Evolutionary conservation across 163 green algal species (phyloP), one percentile per base, ranked within the genome.

Genomic region (Chlamydomonas reinhardtii): DNA sequence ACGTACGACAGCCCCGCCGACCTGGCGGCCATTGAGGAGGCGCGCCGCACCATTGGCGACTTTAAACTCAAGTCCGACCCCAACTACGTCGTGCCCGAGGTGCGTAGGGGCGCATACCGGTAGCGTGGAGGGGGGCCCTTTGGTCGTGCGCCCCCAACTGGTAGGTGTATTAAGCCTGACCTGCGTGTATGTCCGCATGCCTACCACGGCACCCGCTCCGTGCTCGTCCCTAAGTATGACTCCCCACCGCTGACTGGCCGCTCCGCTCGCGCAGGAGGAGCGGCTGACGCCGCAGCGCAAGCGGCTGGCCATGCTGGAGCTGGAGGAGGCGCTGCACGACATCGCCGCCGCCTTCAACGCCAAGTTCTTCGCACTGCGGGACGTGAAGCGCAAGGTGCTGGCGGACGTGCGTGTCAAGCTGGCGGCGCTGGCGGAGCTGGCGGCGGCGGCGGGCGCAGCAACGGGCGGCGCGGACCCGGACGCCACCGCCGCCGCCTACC

Each of bases 51-150:
- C 71, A 95, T 97, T 61, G 95, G 95, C 15, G 95, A 97, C 85
- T 97, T 95, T 89, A 97, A 97, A 86, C 94, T 98, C 54, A 97
- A 97, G 86, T 92, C 75, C n/a, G 94, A 97, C 66, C 91, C 92
- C 14, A 90, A 92, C 65, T 97, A 94, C 70, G 90, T 97, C 29
- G 87, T 93, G n/a, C 91, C 92, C 12, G 89, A 96, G 89, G 92
- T 95, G 31, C 0, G 73, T 0, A 12, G 16, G n/a, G 48, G 48
- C 48, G 39, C 39, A n/a, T n/a, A n/a, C n/a, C n/a, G n/a, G n/a
- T n/a, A n/a, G n/a, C n/a, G n/a, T n/a, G n/a, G n/a, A n/a, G n/a
- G n/a, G n/a, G n/a, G n/a, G n/a, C n/a, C n/a, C n/a, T n/a, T n/a
- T n/a, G n/a, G n/a, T n/a, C n/a, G n/a, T n/a, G n/a, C n/a, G n/a